These are phyloP conservation scores for Artemisia annua DNA, from an alignment of 129 eudicot genomes.

Conservation along the genomic window DNA sequence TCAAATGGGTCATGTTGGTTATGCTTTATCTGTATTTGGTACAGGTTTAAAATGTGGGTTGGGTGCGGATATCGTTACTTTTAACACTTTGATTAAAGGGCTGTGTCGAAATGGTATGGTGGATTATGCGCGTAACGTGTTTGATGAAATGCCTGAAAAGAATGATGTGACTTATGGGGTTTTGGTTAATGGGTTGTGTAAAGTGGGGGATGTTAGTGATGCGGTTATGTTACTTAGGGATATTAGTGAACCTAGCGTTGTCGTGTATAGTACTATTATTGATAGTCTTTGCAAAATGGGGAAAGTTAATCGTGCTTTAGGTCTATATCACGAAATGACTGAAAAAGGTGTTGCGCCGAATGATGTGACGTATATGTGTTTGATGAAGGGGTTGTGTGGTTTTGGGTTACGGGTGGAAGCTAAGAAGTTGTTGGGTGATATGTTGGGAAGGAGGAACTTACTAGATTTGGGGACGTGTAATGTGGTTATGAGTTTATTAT, in stretches of 20 bases:
- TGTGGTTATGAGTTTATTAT: slow-evolving; percentile 12
- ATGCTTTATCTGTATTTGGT: slow-evolving; percentile 22
- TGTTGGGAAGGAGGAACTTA: slow-evolving; percentile 11
- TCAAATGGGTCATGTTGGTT: slow-evolving; percentile 12
- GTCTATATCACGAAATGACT: slow-evolving; percentile 24
- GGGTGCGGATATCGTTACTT: slow-evolving; percentile 22
- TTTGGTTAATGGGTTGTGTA: slow-evolving; percentile 30
- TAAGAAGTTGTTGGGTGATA: slow-evolving; percentile 21
- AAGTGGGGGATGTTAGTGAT: slow-evolving; percentile 19
- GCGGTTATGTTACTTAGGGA: slow-evolving; percentile 23
- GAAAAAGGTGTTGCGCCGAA: slow-evolving; percentile 32
- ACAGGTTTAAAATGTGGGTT: slow-evolving; percentile 25
- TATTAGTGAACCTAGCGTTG: background rate
- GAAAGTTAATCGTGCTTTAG: slow-evolving; percentile 7
- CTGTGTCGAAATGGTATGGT: slow-evolving; percentile 20
- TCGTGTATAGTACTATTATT: slow-evolving; percentile 22
- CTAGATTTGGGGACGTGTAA: slow-evolving; percentile 21
- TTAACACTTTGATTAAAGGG: slow-evolving; percentile 31
- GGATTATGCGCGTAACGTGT: slow-evolving; percentile 24
- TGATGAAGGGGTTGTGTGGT: slow-evolving; percentile 33
- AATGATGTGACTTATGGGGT: slow-evolving; percentile 28
- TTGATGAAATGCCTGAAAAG: slow-evolving; percentile 25
- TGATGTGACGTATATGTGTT: slow-evolving; percentile 29
- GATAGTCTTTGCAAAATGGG: slow-evolving; percentile 26
- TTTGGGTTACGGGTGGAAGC: slow-evolving; percentile 27